Percentiles rank a stretch among this genome's conserved stretches.
Conservation (phyloP, 2,329 filamentous ascomycete genomes). For the Microdochium trichocladiopsis region DNA sequence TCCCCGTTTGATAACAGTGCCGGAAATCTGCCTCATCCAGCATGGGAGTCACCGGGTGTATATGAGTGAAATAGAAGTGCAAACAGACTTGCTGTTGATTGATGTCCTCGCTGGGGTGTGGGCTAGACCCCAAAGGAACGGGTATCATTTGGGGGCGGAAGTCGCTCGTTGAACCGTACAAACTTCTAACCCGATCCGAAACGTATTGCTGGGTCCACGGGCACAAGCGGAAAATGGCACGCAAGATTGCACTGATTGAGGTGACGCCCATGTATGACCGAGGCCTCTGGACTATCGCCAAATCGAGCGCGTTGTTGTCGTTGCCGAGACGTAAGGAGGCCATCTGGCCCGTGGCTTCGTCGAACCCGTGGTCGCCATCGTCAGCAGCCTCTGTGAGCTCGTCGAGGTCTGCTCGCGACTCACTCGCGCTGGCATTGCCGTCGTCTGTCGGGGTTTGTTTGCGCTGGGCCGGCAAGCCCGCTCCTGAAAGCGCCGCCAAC, state of each 20-base stretch:
- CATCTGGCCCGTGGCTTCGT: constrained; percentile 15
- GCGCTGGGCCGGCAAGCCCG: not conserved
- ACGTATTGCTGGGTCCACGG: constrained; percentile 19
- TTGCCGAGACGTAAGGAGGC: constrained; percentile 14
- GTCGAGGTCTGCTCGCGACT: constrained; percentile 3
- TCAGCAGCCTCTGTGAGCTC: constrained; percentile 17
- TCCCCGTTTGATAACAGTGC: constrained; percentile 45
- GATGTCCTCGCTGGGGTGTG: constrained; percentile 32
- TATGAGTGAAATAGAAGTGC: constrained; percentile 54
- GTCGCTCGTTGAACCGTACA: constrained; percentile 4
- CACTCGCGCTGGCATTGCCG: not conserved
- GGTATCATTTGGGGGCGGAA: constrained; percentile 15
- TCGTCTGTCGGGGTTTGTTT: not conserved
- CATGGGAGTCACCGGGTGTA: constrained; percentile 53
- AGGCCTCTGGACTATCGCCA: constrained; percentile 45
- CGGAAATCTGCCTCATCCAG: constrained; percentile 54
- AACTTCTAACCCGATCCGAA: constrained; percentile 13
- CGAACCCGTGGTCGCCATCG: constrained; percentile 19
- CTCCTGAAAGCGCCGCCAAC: constrained; percentile 5
- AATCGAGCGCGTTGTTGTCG: constrained; percentile 27
- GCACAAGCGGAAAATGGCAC: constrained; percentile 41
- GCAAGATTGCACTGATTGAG: constrained; percentile 54
- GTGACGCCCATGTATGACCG: constrained; percentile 59
- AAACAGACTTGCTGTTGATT: constrained; percentile 33
- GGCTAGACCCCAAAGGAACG: constrained; percentile 25